Evolutionary conservation across 441 rosid species (phyloP), one percentile per base, ranked within the genome.

Genomic region (Kokia cookei): DNA sequence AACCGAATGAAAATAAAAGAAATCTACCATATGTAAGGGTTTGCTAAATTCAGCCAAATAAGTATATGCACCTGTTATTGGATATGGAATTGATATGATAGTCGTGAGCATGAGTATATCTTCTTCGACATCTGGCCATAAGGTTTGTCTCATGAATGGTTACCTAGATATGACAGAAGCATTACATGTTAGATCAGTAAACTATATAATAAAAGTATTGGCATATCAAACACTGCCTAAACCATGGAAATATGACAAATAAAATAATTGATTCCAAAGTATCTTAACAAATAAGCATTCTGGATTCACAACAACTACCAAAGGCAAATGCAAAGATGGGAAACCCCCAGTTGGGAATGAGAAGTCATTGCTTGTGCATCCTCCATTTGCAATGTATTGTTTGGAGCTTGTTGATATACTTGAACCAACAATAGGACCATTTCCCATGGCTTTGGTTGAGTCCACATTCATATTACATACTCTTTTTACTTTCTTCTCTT

Each of bases 61-160:
- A 69, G 29, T 10, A 45, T 37, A 58, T 40, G 24, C 75, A 93
- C 99, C 99, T 96, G 79, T 92, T 96, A 81, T 82, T 93, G 42
- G 99, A 93, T 82, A 96, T 96, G 37, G 99, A 96, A 82, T 96
- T 96, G 76, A 96, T 90, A 80, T 96, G 99, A 82, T 96, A 96
- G 75, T 96, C 98, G 79, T 96, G 99, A 10, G 98, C 99, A 85
- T 96, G 97, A 55, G 97, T 90, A 84, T 93, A 93, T 64, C 92
- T 87, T 83, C 93, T 32, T 32, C 37, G 37, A 32, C 37, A 32
- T 32, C 37, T 32, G 37, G 37, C 37, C 6, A 32, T 5, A 78
- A 88, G 87, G 84, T 84, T 92, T 29, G 97, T 88, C 84, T 95
- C 99, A 60, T 79, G 87, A 80, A 88, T 88, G 74, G 95, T 85